These are phyloP conservation scores for Elongisporangium undulatum DNA, from an alignment of 352 stramenopile species.

Conservation along the genomic window DNA sequence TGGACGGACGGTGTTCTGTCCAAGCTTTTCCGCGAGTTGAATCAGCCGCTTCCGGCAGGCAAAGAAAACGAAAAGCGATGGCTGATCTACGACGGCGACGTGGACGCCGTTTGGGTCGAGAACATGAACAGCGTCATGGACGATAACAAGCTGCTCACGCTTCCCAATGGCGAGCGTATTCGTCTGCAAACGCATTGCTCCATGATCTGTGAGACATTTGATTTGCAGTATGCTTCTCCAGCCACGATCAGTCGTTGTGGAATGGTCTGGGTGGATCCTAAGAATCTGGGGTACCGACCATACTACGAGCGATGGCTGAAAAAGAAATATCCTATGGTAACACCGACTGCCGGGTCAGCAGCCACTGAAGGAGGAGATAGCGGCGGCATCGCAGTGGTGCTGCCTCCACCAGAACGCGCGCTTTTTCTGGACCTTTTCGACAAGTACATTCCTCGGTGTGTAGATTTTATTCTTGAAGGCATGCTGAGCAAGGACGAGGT, in stretches of 20 bases:
- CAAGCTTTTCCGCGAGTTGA: constrained; percentile 93
- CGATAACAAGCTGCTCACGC: constrained; percentile 94
- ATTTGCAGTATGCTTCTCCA: constrained; percentile 94
- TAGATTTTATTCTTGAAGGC: constrained; percentile 93
- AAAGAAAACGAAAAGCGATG: constrained; percentile 93
- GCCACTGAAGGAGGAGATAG: background rate
- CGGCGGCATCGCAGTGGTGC: constrained; percentile 2
- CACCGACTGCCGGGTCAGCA: constrained; percentile 2
- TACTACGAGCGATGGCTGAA: constrained; percentile 95
- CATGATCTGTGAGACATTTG: constrained; percentile 96
- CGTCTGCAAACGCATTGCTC: constrained; percentile 89
- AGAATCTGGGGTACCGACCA: constrained; percentile 93
- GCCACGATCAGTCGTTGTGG: constrained; percentile 94
- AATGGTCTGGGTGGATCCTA: constrained; percentile 97
- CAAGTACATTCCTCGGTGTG: constrained; percentile 89
- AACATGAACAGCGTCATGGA: constrained; percentile 99
- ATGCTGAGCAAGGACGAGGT: constrained; percentile 87
- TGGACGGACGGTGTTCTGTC: constrained; percentile 95
- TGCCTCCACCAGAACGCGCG: constrained; percentile 38
- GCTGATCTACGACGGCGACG: constrained; percentile 95
- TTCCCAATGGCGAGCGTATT: constrained; percentile 95
- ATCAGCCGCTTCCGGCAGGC: constrained; percentile 86
- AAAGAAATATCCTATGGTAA: constrained; percentile 68
- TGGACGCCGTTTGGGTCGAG: constrained; percentile 96
- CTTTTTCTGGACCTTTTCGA: constrained; percentile 89